A percentile compares a stretch with the other conserved stretches of the same genome.
Evolutionary conservation across 306 rosid genomes (phyloP).

Genomic region (Glycine latifolia): DNA sequence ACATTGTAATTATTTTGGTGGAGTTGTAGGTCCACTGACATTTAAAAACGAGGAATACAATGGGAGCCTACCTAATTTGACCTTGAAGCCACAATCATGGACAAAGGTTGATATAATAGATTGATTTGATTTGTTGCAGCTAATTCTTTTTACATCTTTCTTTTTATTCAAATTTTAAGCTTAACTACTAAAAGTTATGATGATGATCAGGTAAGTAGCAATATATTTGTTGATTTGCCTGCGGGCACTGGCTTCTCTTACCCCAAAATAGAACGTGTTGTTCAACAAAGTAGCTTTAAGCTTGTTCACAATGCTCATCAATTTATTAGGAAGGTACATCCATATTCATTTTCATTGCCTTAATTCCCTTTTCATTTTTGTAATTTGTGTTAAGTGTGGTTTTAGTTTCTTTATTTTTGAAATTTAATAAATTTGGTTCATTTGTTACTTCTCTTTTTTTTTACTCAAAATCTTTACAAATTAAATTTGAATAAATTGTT

Average conservation of each 20-base stretch:
- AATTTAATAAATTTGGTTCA: too few relatives aligned
- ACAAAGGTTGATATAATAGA: not conserved
- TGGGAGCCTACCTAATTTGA: not conserved
- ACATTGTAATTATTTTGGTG: too few relatives aligned
- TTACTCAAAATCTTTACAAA: too few relatives aligned
- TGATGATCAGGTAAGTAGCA: not conserved
- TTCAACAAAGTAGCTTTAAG: too few relatives aligned
- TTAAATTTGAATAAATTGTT: too few relatives aligned
- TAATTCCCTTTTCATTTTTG: too few relatives aligned
- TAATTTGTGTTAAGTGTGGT: too few relatives aligned
- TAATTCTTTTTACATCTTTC: not conserved
- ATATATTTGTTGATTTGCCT: constrained; percentile 47
- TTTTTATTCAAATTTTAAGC: not conserved
- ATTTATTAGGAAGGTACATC: constrained; percentile 53
- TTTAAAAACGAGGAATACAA: not conserved
- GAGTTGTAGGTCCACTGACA: not conserved
- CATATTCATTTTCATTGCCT: not conserved
- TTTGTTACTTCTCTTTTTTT: too few relatives aligned
- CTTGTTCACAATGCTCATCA: constrained; percentile 44
- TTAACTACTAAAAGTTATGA: not conserved
- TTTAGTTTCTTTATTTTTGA: too few relatives aligned
- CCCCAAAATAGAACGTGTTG: constrained; percentile 27
- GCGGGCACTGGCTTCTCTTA: constrained; percentile 65
- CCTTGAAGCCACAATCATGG: not conserved
- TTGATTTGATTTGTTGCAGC: not conserved